Base-by-base conservation (phyloP, 129 eudicot species). In the Saposhnikovia divaricata region DNA sequence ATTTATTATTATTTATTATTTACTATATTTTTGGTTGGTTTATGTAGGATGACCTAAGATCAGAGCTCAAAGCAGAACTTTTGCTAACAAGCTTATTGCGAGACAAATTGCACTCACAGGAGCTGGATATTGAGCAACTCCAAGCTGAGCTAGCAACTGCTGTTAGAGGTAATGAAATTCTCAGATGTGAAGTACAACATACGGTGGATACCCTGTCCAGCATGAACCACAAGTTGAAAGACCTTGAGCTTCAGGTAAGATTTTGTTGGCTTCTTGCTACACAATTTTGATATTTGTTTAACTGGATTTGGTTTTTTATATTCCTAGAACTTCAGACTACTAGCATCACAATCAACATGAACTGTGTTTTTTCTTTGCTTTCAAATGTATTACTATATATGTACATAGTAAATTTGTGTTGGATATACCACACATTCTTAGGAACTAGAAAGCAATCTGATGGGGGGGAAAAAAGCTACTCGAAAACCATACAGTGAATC, bases 81-180 rank as follows among this genome's bases (percentile, higher is more conserved):
- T 78, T 92, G 77, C 74, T 96, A 79, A 96, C 99, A 42, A 85
- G 88, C 82, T 76, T 96, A 78, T 78, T 96, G 45, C 87, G 93
- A 74, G 99, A 96, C 76, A 90, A 89, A 76, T 83, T 96, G 80
- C 91, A 86, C 75, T 83, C 92, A 38, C 88, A 89, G 81, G 98
- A 89, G 80, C 79, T 84, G 77, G 95, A 96, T 61, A 65, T 92
- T 21, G 99, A 96, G 85, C 98, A 89, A 83, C 87, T 92, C 16
- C 89, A 89, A 77, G 99, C 97, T 83, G 98, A 92, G 84, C 72
- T 90, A 77, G 99, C 99, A 63, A 86, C 98, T 53, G 95, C 95
- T 15, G 88, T 93, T 42, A 92, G 98, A 86, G 91, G 95, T 48
- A 92, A 88, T 47, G 96, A 89, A 42, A 81, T 90, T 37, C 87